phyloP scores from a whole-genome alignment of 257 asterid genomes.

The Nicotiana tomentosiformis region DNA sequence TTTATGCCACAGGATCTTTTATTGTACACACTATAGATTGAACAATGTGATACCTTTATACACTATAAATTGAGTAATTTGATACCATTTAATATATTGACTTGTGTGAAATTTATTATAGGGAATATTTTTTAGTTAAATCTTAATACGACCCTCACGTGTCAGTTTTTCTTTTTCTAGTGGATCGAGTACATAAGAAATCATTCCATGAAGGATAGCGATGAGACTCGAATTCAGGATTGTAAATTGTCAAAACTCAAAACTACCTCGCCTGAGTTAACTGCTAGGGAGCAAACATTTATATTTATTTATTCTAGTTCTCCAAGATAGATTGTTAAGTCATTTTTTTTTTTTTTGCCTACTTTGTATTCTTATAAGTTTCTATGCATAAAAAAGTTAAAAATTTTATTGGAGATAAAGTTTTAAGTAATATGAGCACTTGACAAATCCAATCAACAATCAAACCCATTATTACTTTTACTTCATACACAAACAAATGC shows the following conservation, averaged over 20 bases:
- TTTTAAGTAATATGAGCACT: neutral
- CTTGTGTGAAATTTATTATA: neutral
- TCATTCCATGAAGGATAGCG: neutral
- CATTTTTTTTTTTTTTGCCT: neutral
- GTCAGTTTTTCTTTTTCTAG: neutral
- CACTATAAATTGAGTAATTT: neutral
- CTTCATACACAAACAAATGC: neutral
- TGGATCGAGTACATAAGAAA: neutral
- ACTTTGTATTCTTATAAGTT: too few relatives aligned
- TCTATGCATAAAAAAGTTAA: too few relatives aligned
- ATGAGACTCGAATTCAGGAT: neutral
- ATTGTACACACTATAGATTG: neutral
- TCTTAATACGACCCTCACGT: neutral
- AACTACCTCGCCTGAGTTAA: neutral
- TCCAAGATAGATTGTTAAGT: neutral
- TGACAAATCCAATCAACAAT: neutral
- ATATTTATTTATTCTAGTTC: neutral
- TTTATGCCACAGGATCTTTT: neutral
- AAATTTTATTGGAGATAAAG: too few relatives aligned
- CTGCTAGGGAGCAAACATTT: neutral
- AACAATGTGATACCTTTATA: neutral
- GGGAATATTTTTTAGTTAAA: neutral
- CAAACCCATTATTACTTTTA: neutral
- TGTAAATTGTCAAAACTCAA: too few relatives aligned
- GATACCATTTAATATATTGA: neutral